Evolutionary conservation across 768 basidiomycete species (phyloP).

Genomic region (Lentinula sp.): DNA sequence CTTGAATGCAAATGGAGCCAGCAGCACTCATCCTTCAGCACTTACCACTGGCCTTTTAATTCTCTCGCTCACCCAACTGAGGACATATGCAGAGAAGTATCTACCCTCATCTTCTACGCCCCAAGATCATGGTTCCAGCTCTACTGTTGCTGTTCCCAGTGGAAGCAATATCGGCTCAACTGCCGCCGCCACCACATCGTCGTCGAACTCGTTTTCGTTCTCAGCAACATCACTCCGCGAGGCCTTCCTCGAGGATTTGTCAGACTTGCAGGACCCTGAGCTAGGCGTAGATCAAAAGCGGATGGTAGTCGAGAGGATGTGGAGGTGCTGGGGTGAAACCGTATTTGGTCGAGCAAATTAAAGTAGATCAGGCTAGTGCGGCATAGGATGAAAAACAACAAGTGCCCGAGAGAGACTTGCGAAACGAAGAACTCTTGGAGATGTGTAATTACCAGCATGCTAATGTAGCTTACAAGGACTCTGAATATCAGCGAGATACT

Average conservation of each 20-base stretch:
- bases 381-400: no score
- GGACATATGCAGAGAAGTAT: constrained; percentile 52
- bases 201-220: not conserved
- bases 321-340: constrained; percentile 70
- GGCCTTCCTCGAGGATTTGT: constrained; percentile 82
- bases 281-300: constrained; percentile 68
- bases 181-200: not conserved
- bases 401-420: no score
- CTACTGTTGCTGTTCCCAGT: not conserved
- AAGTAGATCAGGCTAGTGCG: not conserved
- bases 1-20: not conserved
- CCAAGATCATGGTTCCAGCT: not conserved
- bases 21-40: constrained; percentile 29
- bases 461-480: no score
- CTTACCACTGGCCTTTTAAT: constrained; percentile 70
- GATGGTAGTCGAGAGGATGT: constrained; percentile 77
- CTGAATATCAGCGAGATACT: no score
- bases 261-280: constrained; percentile 71
- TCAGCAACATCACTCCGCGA: constrained; percentile 50
- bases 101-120: constrained; percentile 32
- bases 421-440: no score
- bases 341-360: not conserved
- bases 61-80: constrained; percentile 61
- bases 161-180: not conserved
- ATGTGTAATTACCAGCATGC: no score